phyloP scores from a whole-genome alignment of 2,329 filamentous ascomycete species.

The Aspergillus novofumigatus region DNA sequence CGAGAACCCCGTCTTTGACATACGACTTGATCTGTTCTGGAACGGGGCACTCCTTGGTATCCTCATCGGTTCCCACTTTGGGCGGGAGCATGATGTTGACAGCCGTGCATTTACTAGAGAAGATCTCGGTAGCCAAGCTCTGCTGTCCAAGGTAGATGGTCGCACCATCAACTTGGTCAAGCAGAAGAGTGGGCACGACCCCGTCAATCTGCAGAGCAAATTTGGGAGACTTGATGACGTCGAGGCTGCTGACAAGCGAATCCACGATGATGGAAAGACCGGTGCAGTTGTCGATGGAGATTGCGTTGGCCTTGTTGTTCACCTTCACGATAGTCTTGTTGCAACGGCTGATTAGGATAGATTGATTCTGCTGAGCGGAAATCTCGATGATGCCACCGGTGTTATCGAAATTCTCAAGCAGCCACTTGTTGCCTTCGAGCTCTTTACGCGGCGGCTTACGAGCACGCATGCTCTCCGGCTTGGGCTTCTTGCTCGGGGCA shows the following conservation, averaged over 20 bases:
- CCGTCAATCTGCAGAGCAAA: constrained; percentile 93
- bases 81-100: constrained; percentile 84
- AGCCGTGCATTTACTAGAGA: constrained; percentile 80
- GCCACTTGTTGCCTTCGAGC: constrained; percentile 89
- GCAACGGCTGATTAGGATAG: constrained; percentile 87
- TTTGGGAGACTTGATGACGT: constrained; percentile 91
- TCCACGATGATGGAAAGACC: constrained; percentile 84
- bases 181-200: constrained; percentile 75
- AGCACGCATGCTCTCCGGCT: constrained; percentile 77
- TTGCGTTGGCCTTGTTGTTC: constrained; percentile 92
- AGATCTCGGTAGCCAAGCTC: constrained; percentile 73
- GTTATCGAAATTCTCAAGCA: constrained; percentile 89
- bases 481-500: constrained; percentile 80
- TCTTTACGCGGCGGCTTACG: constrained; percentile 79
- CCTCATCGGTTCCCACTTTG: constrained; percentile 61
- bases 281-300: constrained; percentile 86
- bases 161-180: constrained; percentile 91
- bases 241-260: constrained; percentile 81
- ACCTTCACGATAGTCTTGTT: constrained; percentile 86
- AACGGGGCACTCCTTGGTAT: constrained; percentile 81
- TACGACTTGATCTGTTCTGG: constrained; percentile 86
- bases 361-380: constrained; percentile 76
- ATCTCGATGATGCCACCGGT: constrained; percentile 71
- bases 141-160: constrained; percentile 81
- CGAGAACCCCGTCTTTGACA: constrained; percentile 70